These are phyloP conservation scores for Plasmodium knowlesi DNA, from an alignment of 169 alveolate species.

Conservation along the genomic window DNA sequence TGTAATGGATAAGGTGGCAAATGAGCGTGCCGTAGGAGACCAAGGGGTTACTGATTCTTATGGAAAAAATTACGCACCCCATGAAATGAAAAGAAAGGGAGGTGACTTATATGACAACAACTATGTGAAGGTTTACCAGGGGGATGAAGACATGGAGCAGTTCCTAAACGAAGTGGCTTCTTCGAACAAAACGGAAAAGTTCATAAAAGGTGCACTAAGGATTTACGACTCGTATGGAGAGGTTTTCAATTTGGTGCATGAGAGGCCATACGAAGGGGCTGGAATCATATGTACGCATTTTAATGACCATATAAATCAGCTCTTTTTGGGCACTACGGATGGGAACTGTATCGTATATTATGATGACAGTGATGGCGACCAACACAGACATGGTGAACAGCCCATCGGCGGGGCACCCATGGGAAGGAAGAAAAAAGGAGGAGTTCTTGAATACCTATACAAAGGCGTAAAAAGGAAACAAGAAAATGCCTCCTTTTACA, in stretches of 20 bases:
- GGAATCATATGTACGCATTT: conserved; percentile 51
- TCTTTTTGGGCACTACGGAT: conserved; percentile 56
- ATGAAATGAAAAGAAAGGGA: background rate
- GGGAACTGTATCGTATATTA: conserved; percentile 40
- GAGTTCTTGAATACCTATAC: conserved; percentile 29
- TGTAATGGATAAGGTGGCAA: background rate
- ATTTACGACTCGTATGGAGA: conserved; percentile 9
- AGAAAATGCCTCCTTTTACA: conserved; percentile 19
- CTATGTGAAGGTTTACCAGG: conserved; percentile 40
- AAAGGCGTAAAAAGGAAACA: conserved; percentile 24
- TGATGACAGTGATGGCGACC: background rate
- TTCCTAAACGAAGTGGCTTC: conserved; percentile 34
- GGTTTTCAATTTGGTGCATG: conserved; percentile 15
- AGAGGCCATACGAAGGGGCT: conserved; percentile 8
- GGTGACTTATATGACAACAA: background rate
- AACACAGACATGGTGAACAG: background rate
- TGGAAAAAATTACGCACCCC: background rate
- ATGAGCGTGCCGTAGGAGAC: background rate
- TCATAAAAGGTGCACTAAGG: conserved; percentile 8
- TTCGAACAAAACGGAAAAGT: conserved; percentile 22
- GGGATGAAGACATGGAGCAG: conserved; percentile 69
- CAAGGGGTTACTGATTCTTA: background rate
- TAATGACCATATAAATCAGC: conserved; percentile 21
- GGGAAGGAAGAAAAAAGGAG: conserved; percentile 1
- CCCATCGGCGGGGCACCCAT: background rate